Evolutionary conservation across 768 basidiomycete genomes (phyloP).

Genomic region (Inosperma sp.): DNA sequence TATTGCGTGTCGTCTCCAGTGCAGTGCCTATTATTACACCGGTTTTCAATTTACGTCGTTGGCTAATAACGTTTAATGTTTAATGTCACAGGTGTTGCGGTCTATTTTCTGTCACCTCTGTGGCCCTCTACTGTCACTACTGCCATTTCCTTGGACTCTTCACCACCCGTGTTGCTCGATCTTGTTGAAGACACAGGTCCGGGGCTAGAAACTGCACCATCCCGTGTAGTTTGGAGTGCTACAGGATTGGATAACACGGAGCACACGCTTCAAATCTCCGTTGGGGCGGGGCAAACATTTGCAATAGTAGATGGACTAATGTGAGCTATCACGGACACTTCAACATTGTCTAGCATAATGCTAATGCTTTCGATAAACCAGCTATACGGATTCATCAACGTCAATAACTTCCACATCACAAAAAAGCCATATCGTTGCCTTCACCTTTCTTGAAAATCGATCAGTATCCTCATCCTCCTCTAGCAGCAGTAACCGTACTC

Average conservation of each 20-base stretch:
- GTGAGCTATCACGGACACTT: constrained; percentile 30
- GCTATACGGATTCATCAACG: constrained; percentile 11
- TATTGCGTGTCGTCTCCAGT: not conserved
- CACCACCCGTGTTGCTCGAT: constrained; percentile 31
- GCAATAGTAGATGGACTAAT: constrained; percentile 38
- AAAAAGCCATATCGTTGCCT: constrained; percentile 5
- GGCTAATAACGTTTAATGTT: too few relatives aligned
- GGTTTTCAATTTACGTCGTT: too few relatives aligned
- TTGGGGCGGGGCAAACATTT: constrained; percentile 33
- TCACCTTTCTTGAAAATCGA: not conserved
- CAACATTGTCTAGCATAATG: not conserved
- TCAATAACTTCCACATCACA: not conserved
- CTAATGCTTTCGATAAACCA: constrained; percentile 18
- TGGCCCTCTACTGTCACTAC: constrained; percentile 46
- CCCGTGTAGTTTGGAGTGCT: constrained; percentile 35
- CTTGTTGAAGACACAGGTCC: constrained; percentile 32
- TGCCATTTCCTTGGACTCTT: constrained; percentile 36
- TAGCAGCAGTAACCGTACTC: constrained; percentile 22
- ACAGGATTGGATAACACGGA: constrained; percentile 28
- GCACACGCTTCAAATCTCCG: constrained; percentile 37
- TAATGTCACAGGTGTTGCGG: constrained; percentile 41
- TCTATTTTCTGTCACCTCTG: constrained; percentile 41
- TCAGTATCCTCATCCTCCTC: constrained; percentile 3
- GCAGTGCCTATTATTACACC: too few relatives aligned
- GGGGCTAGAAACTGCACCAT: constrained; percentile 38